Conservation (phyloP, 495 filamentous ascomycete genomes). For the Neurospora sp. region DNA sequence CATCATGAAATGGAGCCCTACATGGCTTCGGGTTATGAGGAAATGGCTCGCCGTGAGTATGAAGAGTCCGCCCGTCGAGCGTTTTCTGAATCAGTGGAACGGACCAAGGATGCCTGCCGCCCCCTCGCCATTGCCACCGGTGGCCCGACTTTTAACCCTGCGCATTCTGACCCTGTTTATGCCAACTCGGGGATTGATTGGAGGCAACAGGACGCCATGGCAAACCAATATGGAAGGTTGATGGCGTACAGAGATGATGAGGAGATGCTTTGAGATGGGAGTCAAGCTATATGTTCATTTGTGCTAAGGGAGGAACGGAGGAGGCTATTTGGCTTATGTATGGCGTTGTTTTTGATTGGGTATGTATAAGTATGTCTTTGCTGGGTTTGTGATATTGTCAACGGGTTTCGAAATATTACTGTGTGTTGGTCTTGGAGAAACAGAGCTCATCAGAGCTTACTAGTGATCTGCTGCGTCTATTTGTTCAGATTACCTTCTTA, state of each 20-base stretch:
- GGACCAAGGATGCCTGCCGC: constrained; percentile 30
- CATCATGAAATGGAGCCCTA: constrained; percentile 49
- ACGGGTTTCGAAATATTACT: neutral
- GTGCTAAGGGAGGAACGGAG: neutral
- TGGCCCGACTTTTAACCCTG: constrained; percentile 40
- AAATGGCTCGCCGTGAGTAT: constrained; percentile 41
- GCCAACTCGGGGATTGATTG: constrained; percentile 23
- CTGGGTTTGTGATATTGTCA: neutral
- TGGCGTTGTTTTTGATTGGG: neutral
- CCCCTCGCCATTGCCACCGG: constrained; percentile 26
- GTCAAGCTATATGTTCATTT: neutral
- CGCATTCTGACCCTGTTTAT: constrained; percentile 54
- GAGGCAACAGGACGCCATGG: constrained; percentile 45
- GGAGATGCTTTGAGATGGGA: constrained; percentile 17
- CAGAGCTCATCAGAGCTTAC: neutral
- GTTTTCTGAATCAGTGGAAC: constrained; percentile 23
- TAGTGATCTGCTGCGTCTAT: neutral
- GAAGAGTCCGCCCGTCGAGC: constrained; percentile 28
- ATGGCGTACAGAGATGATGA: constrained; percentile 31
- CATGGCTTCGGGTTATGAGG: constrained; percentile 59
- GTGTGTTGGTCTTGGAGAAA: neutral
- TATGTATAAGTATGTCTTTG: neutral
- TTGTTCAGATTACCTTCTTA: neutral
- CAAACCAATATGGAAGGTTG: constrained; percentile 47
- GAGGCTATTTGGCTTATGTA: neutral